Evolutionary conservation across 768 basidiomycete species (phyloP).

Genomic region (Panellus pusillus): DNA sequence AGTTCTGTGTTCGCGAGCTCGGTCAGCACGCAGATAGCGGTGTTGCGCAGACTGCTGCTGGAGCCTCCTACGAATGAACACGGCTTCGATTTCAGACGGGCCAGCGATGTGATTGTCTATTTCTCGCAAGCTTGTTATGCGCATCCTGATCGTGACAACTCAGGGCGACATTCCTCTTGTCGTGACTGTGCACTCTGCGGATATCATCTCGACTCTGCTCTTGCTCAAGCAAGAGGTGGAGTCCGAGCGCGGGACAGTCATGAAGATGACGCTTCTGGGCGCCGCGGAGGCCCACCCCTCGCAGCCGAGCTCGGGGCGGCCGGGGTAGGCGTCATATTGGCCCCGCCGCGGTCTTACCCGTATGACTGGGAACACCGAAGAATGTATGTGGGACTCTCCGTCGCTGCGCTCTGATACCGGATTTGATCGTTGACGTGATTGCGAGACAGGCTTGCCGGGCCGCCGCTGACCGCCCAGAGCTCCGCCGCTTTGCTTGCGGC

Average conservation of each 20-base stretch:
- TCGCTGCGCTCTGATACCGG: neutral
- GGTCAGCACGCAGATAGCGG: constrained; percentile 67
- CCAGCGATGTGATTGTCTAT: constrained; percentile 41
- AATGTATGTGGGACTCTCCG: constrained; percentile 52
- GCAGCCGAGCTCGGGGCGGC: constrained; percentile 71
- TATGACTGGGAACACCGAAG: constrained; percentile 61
- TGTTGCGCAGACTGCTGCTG: constrained; percentile 53
- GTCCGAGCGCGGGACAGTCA: constrained; percentile 32
- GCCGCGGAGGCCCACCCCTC: constrained; percentile 72
- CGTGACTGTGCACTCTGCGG: constrained; percentile 61
- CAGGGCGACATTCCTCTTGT: constrained; percentile 63
- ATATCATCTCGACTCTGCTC: constrained; percentile 67
- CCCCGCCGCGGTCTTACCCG: constrained; percentile 70
- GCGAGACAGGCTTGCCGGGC: constrained; percentile 38
- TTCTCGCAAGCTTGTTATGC: neutral
- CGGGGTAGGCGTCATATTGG: constrained; percentile 67
- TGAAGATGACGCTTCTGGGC: constrained; percentile 54
- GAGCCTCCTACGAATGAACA: constrained; percentile 40
- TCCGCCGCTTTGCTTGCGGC: constrained; percentile 55
- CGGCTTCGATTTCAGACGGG: constrained; percentile 41
- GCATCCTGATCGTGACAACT: neutral
- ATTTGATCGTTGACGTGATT: neutral
- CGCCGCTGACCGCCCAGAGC: constrained; percentile 48
- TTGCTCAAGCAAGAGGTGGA: constrained; percentile 65
- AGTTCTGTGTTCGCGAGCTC: constrained; percentile 41